Base-by-base conservation (phyloP, 257 asterid genomes). In the Lantana camara region DNA sequence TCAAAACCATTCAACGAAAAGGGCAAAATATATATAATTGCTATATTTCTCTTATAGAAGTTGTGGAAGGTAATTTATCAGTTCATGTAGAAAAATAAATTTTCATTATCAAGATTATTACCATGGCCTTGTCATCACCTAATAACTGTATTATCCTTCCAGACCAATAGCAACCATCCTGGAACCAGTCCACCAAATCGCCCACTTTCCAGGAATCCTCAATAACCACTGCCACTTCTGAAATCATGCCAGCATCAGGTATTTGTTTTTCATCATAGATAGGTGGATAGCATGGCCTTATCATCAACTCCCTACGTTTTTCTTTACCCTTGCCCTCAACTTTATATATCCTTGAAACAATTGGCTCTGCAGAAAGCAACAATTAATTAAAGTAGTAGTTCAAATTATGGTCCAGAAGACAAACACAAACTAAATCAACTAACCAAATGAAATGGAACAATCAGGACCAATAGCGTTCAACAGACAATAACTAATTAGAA, bases 101-200 rank as follows among this genome's bases (percentile, higher is more conserved):
- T 27, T 5, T 2, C 32, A 27, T 2, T 11, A 35, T 47, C 50
- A 38, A 14, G 72, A 60, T 37, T 42, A 52, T 68, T 86, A 92
- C 98, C 95, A 53, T 35, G 49, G 89, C 97, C 73, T 73, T 55
- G 72, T 56, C 77, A 52, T 73, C 53, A 29, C 75, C 79, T 41
- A 82, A 46, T 64, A 87, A 37, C 60, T 75, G 55, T 50, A 70
- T 75, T 40, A 93, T 71, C 29, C 41, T 79, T 46, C 94, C 99
- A 45, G 84, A 73, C 99, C 97, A 93, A 66, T 47, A 78, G 76
- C 89, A 85, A 57, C 35, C 76, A 37, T 46, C 47, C 10, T 61
- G 40, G 72, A 67, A 57, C 95, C 88, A 81, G 73, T 93, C 99
- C 68, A 93, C 94, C 57, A 78, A 52, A 79, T 93, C 95, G 20